These are phyloP conservation scores for Chlamydomonas eustigma DNA, from an alignment of 139 green algal genomes.

Conservation along the genomic window DNA sequence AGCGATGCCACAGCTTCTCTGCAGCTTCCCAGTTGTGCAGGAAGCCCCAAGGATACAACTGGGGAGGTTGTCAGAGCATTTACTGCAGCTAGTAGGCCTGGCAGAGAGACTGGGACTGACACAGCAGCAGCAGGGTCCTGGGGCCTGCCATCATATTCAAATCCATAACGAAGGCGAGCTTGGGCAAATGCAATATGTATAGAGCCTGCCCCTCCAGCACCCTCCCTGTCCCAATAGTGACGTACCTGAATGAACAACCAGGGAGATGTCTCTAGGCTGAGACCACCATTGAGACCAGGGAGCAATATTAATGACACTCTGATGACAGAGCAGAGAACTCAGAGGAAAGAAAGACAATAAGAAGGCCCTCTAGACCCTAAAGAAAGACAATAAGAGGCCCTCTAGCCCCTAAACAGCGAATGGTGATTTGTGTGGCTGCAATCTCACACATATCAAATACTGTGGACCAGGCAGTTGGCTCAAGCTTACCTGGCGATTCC, in stretches of 20 bases:
- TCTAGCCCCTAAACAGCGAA: not conserved
- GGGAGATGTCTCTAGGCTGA: not conserved
- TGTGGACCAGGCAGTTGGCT: too few species aligned
- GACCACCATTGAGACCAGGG: too few species aligned
- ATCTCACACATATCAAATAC: not conserved
- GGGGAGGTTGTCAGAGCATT: slow-evolving; percentile 35
- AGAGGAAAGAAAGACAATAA: too few species aligned
- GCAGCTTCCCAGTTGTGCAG: not conserved
- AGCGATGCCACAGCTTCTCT: not conserved
- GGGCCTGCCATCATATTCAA: slow-evolving; percentile 33
- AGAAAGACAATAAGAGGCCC: too few species aligned
- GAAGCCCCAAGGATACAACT: slow-evolving; percentile 17
- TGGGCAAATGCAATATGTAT: slow-evolving; percentile 32
- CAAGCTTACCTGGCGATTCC: slow-evolving; percentile 14
- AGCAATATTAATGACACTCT: too few species aligned
- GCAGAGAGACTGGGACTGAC: slow-evolving; percentile 11
- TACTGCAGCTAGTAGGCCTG: slow-evolving; percentile 28
- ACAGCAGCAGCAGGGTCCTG: not conserved
- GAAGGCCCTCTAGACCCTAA: not conserved
- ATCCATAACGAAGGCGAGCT: slow-evolving; percentile 32
- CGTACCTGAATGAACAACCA: slow-evolving; percentile 19
- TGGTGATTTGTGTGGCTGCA: too few species aligned
- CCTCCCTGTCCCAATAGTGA: slow-evolving; percentile 37
- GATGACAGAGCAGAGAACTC: too few species aligned
- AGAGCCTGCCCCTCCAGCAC: not conserved